Base-by-base conservation (phyloP, 164 flowering plant genomes). In the Piper betle region DNA sequence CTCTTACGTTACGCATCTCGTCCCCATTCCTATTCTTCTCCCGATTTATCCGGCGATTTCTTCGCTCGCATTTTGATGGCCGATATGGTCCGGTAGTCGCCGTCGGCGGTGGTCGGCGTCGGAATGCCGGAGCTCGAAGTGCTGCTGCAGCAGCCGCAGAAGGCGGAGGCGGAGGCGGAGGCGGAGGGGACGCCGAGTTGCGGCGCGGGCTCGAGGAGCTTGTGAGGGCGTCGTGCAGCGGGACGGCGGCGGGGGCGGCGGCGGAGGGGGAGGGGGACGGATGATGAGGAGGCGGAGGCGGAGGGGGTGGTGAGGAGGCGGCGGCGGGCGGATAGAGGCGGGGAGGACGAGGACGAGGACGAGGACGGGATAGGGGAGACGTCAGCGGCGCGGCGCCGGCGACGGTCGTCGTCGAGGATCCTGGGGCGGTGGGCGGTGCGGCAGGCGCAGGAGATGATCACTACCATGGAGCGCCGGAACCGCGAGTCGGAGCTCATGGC, bases 381-480 rank as follows among this genome's bases (percentile, higher is more conserved):
- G 11, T 94, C 99, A 1, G 95, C 95, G 42, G 96, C 97, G 0
- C 73, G 97, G 65, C 71, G 97, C 68, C 82, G 94, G 37, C 95
- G 85, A 43, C 72, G 97, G 68, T 82, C 91, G 37, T 95, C 85
- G 50, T 87, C 99, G 0, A 75, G 91, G 58, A 84, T 91, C 66
- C 80, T 94, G 79, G 81, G 93, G 64, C 66, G 90, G 64, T 94
- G 97, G 99, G 99, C 92, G 48, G 97, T 96, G 0, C 63, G 97
- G 56, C 99, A 94, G 72, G 97, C 99, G 0, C 88, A 88, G 74
- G 96, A 91, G 67, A 94, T 94, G 97, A 85, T 94, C 13, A 91
- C 99, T 0, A 88, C 99, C 0, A 82, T 94, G 40, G 99, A 94
- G 81, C 84, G 96, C 78, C 76, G 96, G 72, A 91, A 86, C 56